Percentiles rank a stretch among this genome's conserved stretches.
Evolutionary conservation across 441 rosid genomes (phyloP).

Genomic region (Brassica hybrid): DNA sequence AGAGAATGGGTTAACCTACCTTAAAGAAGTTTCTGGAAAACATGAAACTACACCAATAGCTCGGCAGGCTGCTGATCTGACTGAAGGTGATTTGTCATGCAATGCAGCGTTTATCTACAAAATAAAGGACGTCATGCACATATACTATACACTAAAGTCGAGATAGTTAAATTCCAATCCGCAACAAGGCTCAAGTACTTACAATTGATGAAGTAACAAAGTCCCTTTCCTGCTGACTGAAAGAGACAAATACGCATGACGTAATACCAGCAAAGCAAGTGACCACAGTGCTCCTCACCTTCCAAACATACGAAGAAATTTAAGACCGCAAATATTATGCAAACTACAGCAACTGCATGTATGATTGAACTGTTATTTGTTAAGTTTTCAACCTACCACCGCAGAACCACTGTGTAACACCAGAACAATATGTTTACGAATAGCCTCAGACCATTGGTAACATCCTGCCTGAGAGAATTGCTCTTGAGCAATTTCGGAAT

Average conservation of each 20-base stretch:
- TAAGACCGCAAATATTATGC: slow-evolving; percentile 29
- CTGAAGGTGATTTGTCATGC: slow-evolving; percentile 75
- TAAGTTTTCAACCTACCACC: slow-evolving; percentile 61
- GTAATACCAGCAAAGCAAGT: slow-evolving; percentile 97
- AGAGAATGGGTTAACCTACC: slow-evolving; percentile 52
- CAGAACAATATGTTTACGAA: slow-evolving; percentile 71
- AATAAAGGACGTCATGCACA: slow-evolving; percentile 30
- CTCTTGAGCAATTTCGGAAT: slow-evolving; percentile 52
- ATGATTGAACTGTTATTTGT: slow-evolving; percentile 14
- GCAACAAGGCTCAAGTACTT: slow-evolving; percentile 45
- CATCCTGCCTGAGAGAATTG: slow-evolving; percentile 53
- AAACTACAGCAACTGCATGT: slow-evolving; percentile 22
- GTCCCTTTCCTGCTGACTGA: slow-evolving; percentile 61
- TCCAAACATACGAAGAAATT: slow-evolving; percentile 41
- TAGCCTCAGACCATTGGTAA: slow-evolving; percentile 75
- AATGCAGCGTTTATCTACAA: slow-evolving; percentile 69
- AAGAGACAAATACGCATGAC: slow-evolving; percentile 67
- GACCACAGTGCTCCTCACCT: slow-evolving; percentile 88
- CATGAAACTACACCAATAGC: slow-evolving; percentile 92
- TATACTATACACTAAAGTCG: slow-evolving; percentile 7
- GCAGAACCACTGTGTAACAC: slow-evolving; percentile 70
- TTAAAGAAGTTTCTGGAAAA: slow-evolving; percentile 68
- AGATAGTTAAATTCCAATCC: slow-evolving; percentile 25
- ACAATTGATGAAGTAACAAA: slow-evolving; percentile 74
- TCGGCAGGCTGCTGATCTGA: slow-evolving; percentile 94